Evolutionary conservation across 352 stramenopile species (phyloP).

Genomic region (Pythium insidiosum): DNA sequence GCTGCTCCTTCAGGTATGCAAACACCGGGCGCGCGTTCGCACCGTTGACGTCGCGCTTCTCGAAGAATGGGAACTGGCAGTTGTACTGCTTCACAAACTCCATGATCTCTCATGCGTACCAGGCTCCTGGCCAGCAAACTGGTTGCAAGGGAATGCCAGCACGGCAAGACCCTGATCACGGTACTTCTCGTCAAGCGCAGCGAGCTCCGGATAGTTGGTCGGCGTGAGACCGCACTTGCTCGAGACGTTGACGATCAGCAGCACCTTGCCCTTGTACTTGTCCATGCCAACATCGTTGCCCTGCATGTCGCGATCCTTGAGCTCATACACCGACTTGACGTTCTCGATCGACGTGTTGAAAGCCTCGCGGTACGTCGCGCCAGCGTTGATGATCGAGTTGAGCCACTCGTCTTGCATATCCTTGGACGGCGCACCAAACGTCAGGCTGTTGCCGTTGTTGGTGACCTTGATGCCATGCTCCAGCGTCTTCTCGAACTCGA

Average conservation of each 20-base stretch:
- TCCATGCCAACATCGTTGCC: slow-evolving; percentile 53
- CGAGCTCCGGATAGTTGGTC: slow-evolving; percentile 64
- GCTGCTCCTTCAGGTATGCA: slow-evolving; percentile 69
- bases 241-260: slow-evolving; percentile 17
- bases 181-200: slow-evolving; percentile 36
- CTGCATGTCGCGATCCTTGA: slow-evolving; percentile 52
- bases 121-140: slow-evolving; percentile 79
- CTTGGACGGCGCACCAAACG: slow-evolving; percentile 10
- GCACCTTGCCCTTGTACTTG: slow-evolving; percentile 25
- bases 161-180: slow-evolving; percentile 40
- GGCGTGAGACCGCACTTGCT: slow-evolving; percentile 13
- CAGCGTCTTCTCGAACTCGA: slow-evolving; percentile 16
- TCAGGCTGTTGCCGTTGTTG: slow-evolving; percentile 4
- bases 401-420: slow-evolving; percentile 27
- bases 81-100: slow-evolving; percentile 52
- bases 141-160: slow-evolving; percentile 81
- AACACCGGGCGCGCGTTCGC: slow-evolving; percentile 64
- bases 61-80: slow-evolving; percentile 36
- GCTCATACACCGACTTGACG: slow-evolving; percentile 60
- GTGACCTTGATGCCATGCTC: slow-evolving; percentile 16
- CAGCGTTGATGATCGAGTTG: slow-evolving; percentile 35
- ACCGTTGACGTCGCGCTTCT: slow-evolving; percentile 86
- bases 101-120: slow-evolving; percentile 42
- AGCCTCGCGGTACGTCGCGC: too few species aligned
- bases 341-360: slow-evolving; percentile 16